Evolutionary conservation across 805 yeast species (phyloP).

Genomic region (Candida gorgasii): DNA sequence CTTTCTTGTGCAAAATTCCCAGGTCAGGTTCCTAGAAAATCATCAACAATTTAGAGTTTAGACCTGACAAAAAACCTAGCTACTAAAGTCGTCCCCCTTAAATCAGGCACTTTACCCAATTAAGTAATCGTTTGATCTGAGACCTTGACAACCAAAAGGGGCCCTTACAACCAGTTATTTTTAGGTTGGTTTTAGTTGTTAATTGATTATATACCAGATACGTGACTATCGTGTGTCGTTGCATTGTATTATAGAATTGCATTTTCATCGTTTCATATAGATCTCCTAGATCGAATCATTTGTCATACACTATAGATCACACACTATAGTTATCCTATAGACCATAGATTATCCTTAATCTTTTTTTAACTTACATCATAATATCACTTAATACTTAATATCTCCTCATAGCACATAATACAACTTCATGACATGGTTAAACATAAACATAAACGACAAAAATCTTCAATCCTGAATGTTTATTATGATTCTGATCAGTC

Average conservation of each 20-base stretch:
- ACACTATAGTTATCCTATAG: too few relatives aligned
- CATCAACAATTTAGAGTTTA: background rate
- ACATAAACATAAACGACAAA: conserved; percentile 38
- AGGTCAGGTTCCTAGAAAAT: background rate
- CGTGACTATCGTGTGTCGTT: background rate
- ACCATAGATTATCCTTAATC: too few relatives aligned
- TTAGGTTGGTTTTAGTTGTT: background rate
- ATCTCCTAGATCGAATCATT: too few relatives aligned
- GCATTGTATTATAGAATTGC: conserved; percentile 5
- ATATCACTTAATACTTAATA: too few relatives aligned
- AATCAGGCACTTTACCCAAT: conserved; percentile 2
- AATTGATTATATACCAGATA: background rate
- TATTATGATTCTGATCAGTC: conserved; percentile 23
- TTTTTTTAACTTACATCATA: too few relatives aligned
- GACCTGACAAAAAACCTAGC: background rate
- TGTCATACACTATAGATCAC: too few relatives aligned
- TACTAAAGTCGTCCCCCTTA: background rate
- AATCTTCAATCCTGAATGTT: conserved; percentile 33
- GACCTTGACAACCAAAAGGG: conserved; percentile 4
- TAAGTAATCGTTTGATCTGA: conserved; percentile 1
- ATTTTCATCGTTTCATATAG: too few relatives aligned
- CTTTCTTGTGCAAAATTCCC: background rate
- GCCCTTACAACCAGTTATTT: background rate
- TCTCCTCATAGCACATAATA: background rate
- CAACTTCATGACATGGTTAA: conserved; percentile 14